phyloP scores from a whole-genome alignment of 768 basidiomycete genomes.

The Suillus americanus region DNA sequence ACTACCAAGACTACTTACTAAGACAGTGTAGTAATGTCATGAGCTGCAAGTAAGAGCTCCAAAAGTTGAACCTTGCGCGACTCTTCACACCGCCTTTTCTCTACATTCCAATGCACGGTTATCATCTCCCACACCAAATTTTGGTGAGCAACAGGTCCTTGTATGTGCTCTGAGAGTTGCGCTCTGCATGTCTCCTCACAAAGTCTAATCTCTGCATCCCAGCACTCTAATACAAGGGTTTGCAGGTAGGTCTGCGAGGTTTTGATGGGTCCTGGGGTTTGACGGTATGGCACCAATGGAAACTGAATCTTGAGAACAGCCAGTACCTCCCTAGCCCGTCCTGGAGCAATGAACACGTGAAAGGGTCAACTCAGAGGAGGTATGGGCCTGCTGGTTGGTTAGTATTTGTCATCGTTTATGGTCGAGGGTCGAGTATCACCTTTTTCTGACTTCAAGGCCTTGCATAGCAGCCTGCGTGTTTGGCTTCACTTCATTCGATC shows the following conservation, averaged over 20 bases:
- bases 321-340: neutral
- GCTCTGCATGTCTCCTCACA: neutral
- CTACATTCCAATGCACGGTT: too few species aligned
- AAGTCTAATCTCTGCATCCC: neutral
- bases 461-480: too few species aligned
- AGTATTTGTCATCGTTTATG: too few species aligned
- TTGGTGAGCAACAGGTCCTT: neutral
- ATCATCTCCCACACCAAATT: neutral
- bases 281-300: neutral
- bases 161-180: neutral
- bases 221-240: neutral
- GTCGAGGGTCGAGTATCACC: too few species aligned
- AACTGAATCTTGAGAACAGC: neutral
- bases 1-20: neutral
- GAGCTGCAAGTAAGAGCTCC: neutral
- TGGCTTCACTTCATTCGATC: too few species aligned
- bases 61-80: neutral
- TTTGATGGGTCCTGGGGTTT: neutral
- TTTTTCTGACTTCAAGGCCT: too few species aligned
- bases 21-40: neutral
- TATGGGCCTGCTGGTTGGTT: too few species aligned
- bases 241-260: neutral
- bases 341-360: neutral
- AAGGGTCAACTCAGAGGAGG: neutral
- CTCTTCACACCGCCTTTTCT: too few species aligned